A percentile compares a stretch with the other conserved stretches of the same genome.
Evolutionary conservation across 768 basidiomycete genomes (phyloP).

Genomic region (Candolleomyces aberdarensis): DNA sequence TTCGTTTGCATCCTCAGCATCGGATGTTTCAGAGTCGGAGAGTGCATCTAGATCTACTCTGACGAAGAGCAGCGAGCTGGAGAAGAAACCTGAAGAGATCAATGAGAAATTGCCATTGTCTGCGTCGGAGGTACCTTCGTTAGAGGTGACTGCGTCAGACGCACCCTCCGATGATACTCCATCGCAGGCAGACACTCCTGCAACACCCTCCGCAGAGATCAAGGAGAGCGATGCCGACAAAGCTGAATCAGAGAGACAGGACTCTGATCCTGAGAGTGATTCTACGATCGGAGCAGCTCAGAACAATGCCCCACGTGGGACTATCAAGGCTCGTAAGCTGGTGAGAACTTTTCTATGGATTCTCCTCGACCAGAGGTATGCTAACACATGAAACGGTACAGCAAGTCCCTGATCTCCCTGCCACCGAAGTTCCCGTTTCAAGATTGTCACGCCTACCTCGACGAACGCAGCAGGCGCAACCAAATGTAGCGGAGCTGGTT

Average conservation of each 20-base stretch:
- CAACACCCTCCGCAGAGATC: conserved; percentile 6
- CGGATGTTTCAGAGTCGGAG: conserved; percentile 69
- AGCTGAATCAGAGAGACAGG: conserved; percentile 11
- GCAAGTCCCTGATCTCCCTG: conserved; percentile 12
- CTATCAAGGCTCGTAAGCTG: conserved; percentile 8
- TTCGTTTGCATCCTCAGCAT: conserved; percentile 64
- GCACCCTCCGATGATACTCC: background rate
- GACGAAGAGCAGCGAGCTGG: background rate
- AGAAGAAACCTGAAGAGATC: background rate
- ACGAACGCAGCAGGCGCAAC: conserved; percentile 43
- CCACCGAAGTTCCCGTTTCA: conserved; percentile 24
- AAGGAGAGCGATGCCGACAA: conserved; percentile 4
- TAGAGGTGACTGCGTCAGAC: background rate
- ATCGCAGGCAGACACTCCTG: background rate
- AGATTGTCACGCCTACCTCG: conserved; percentile 63
- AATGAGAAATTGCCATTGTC: background rate
- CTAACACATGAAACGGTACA: background rate
- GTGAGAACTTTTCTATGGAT: background rate
- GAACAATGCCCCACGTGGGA: conserved; percentile 23
- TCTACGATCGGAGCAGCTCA: conserved; percentile 72
- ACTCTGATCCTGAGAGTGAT: conserved; percentile 73
- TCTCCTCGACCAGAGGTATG: background rate
- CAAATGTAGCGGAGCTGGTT: conserved; percentile 82
- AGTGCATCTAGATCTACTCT: conserved; percentile 14
- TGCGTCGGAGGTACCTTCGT: background rate